These are phyloP conservation scores for Xanthoconium purpureum DNA, from an alignment of 768 basidiomycete genomes.

Conservation along the genomic window DNA sequence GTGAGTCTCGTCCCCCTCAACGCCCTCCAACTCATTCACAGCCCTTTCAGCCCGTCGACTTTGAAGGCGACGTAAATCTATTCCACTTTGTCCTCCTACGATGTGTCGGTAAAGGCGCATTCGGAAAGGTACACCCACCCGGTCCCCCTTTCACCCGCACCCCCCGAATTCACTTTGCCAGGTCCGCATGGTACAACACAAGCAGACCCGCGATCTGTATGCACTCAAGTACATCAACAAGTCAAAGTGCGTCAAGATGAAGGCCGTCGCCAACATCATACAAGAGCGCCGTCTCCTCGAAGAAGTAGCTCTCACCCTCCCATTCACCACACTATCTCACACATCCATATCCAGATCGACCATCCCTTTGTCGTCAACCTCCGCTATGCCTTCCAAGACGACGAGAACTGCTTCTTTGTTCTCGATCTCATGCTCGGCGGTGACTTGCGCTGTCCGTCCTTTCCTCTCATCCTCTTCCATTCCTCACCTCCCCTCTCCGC, in stretches of 20 bases:
- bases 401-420: conserved; percentile 98
- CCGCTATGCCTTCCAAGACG: conserved; percentile 96
- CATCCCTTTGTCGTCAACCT: conserved; percentile 94
- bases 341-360: conserved; percentile 63
- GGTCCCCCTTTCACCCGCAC: not conserved
- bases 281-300: conserved; percentile 94
- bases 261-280: conserved; percentile 94
- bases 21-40: not conserved
- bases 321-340: not conserved
- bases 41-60: conserved; percentile 76
- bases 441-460: conserved; percentile 78
- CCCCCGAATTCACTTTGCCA: conserved; percentile 33
- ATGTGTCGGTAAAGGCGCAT: conserved; percentile 98
- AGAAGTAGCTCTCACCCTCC: conserved; percentile 57
- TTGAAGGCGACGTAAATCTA: conserved; percentile 91
- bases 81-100: conserved; percentile 95
- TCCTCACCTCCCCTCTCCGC: not conserved
- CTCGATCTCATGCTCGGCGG: conserved; percentile 96
- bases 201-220: conserved; percentile 93
- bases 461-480: not conserved
- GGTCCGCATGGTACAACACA: conserved; percentile 99
- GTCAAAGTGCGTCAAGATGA: conserved; percentile 96
- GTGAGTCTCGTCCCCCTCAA: conserved; percentile 36
- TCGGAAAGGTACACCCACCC: conserved; percentile 74
- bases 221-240: conserved; percentile 99